Evolutionary conservation across 345 rosid species (phyloP), one percentile per base, ranked within the genome.

Genomic region (Gynandropsis gynandra): DNA sequence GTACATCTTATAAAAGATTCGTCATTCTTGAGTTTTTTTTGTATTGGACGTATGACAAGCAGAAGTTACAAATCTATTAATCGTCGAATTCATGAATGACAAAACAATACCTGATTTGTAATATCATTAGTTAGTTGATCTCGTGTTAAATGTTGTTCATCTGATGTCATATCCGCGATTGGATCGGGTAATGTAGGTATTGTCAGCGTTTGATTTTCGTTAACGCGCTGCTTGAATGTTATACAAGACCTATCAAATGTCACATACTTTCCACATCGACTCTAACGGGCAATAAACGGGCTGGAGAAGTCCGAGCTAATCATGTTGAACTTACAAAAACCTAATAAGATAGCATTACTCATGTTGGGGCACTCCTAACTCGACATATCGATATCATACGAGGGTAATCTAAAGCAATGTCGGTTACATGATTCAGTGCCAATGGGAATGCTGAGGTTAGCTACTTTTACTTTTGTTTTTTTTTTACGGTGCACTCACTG

Each of bases 331-430:
- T 47, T 24, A 47, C 59, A 52, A 45, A 38, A 52, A 55, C 50
- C 35, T 8, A 39, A 65, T 52, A 50, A 59, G 65, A 58, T 65
- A 44, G 71, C 61, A 66, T 66, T 48, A 54, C 65, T 35, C 61
- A 47, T 56, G 20, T 42, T 59, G 52, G 39, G 27, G 43, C 47
- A 54, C 61, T 66, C 42, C 52, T 66, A 36, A 47, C 32, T 54
- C 57, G 56, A 9, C 57, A 56, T 53, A 52, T 45, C 9, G 71
- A 48, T 66, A 36, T 17, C 46, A 16, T 56, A 59, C 65, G 57
- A 66, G 61, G 36, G 34, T 66, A 65, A 40, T 21, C 61, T 54
- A 29, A 41, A 4, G 18, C 42, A 56, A 38, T 34, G 40, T 59
- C 53, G 35, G 65, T 48, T 59, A 47, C 61, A 56, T 47, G 52